Evolutionary conservation across 371 early-diverging fungal species (phyloP).

Genomic region (Mucor ambiguus): DNA sequence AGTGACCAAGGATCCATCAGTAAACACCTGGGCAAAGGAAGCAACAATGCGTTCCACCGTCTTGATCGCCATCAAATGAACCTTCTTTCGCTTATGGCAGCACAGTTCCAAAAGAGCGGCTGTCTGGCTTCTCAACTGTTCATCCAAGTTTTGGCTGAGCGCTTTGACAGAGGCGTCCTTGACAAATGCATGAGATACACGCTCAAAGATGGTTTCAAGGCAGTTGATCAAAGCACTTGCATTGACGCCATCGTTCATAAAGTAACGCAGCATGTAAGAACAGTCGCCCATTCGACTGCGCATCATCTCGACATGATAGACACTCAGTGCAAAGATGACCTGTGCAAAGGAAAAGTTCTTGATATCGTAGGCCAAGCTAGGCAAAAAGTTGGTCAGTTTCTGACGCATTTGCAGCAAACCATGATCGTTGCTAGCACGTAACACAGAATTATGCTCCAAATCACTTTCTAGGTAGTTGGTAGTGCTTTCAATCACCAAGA

Average conservation of each 20-base stretch:
- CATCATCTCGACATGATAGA: slow-evolving; percentile 85
- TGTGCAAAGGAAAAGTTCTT: slow-evolving; percentile 73
- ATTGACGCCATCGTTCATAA: slow-evolving; percentile 83
- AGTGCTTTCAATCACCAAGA: slow-evolving; percentile 73
- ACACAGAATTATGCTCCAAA: slow-evolving; percentile 84
- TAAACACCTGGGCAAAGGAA: slow-evolving; percentile 74
- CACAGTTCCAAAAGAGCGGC: slow-evolving; percentile 63
- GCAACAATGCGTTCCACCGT: slow-evolving; percentile 56
- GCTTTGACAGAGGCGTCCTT: slow-evolving; percentile 59
- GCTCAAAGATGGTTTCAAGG: slow-evolving; percentile 77
- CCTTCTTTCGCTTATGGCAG: slow-evolving; percentile 71
- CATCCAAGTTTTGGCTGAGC: slow-evolving; percentile 49
- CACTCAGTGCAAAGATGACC: slow-evolving; percentile 79
- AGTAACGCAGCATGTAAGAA: slow-evolving; percentile 75
- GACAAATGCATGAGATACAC: slow-evolving; percentile 53
- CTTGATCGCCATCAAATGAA: slow-evolving; percentile 63
- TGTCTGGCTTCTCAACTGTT: slow-evolving; percentile 57
- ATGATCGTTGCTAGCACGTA: slow-evolving; percentile 74
- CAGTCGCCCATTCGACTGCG: slow-evolving; percentile 74
- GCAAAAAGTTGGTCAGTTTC: slow-evolving; percentile 39
- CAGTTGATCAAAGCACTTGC: slow-evolving; percentile 69
- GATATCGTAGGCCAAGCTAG: slow-evolving; percentile 53
- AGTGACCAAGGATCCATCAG: slow-evolving; percentile 64
- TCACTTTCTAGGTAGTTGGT: slow-evolving; percentile 89
- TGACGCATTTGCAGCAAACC: slow-evolving; percentile 31